Conservation (phyloP, 768 basidiomycete species). For the Vishniacozyma victoriae region DNA sequence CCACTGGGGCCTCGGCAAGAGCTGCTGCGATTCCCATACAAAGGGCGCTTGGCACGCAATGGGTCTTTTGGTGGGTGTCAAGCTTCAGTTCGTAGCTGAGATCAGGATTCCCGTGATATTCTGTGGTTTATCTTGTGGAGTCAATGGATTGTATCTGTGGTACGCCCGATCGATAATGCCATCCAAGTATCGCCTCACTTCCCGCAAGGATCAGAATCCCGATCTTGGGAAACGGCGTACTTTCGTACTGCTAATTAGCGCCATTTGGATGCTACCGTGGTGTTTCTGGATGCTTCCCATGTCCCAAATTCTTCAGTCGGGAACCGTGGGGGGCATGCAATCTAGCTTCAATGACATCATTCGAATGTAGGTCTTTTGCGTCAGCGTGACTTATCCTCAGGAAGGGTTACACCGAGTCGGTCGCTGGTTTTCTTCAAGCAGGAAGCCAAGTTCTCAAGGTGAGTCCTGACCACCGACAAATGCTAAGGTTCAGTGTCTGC, state of each 20-base stretch:
- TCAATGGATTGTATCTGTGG: neutral
- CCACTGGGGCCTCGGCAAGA: neutral
- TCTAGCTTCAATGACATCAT: slow-evolving; percentile 7
- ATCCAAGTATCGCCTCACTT: neutral
- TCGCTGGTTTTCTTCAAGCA: neutral
- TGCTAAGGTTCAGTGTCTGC: neutral
- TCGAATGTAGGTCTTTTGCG: neutral
- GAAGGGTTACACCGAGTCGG: neutral
- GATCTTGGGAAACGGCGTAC: neutral
- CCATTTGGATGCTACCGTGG: neutral
- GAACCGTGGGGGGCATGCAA: slow-evolving; percentile 4
- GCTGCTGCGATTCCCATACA: slow-evolving; percentile 4
- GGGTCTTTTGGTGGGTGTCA: neutral
- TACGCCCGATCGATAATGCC: neutral
- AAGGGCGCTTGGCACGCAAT: neutral
- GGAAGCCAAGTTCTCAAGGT: neutral
- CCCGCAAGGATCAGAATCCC: neutral
- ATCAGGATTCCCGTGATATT: neutral
- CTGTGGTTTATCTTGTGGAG: neutral
- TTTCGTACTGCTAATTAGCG: neutral
- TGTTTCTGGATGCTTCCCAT: slow-evolving; percentile 9
- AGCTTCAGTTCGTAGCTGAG: neutral
- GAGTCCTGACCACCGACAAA: neutral
- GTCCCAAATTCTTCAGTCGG: slow-evolving; percentile 10
- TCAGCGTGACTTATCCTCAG: neutral